Percentiles rank a stretch among this genome's conserved stretches.
phyloP scores from a whole-genome alignment of 2,329 filamentous ascomycete genomes.

The Aspergillus piperis region DNA sequence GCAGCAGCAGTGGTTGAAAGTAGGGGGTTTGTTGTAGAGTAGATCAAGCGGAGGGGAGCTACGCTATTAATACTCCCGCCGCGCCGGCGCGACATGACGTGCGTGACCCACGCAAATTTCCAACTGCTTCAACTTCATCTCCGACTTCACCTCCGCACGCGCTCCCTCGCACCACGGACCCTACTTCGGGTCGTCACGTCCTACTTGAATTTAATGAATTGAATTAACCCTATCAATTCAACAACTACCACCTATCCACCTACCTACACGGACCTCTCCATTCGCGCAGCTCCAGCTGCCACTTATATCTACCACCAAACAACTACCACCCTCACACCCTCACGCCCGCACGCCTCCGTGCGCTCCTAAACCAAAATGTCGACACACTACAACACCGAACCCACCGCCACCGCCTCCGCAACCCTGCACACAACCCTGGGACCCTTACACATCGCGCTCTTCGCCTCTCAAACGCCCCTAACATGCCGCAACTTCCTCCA shows the following conservation, averaged over 20 bases:
- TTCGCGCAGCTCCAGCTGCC: not conserved
- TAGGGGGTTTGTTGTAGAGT: not conserved
- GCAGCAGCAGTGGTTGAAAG: no score
- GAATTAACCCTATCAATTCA: not conserved
- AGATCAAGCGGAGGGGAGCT: not conserved
- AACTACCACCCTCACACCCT: not conserved
- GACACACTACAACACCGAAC: conserved; percentile 88
- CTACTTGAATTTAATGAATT: not conserved
- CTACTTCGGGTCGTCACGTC: not conserved
- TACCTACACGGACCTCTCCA: not conserved
- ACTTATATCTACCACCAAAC: not conserved
- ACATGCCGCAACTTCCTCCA: conserved; percentile 95
- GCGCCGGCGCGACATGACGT: conserved; percentile 19
- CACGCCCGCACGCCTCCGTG: not conserved
- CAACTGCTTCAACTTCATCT: conserved; percentile 22
- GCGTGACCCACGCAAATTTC: conserved; percentile 15
- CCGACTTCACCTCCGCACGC: conserved; percentile 5
- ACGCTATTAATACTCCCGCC: not conserved
- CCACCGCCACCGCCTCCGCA: conserved; percentile 88
- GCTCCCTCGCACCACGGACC: not conserved
- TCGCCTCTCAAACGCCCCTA: conserved; percentile 89
- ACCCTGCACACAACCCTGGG: conserved; percentile 87
- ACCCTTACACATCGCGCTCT: conserved; percentile 88
- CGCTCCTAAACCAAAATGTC: conserved; percentile 63
- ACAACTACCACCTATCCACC: not conserved